Evolutionary conservation across 2,329 filamentous ascomycete species (phyloP).

Genomic region (Endocalyx cinctus): DNA sequence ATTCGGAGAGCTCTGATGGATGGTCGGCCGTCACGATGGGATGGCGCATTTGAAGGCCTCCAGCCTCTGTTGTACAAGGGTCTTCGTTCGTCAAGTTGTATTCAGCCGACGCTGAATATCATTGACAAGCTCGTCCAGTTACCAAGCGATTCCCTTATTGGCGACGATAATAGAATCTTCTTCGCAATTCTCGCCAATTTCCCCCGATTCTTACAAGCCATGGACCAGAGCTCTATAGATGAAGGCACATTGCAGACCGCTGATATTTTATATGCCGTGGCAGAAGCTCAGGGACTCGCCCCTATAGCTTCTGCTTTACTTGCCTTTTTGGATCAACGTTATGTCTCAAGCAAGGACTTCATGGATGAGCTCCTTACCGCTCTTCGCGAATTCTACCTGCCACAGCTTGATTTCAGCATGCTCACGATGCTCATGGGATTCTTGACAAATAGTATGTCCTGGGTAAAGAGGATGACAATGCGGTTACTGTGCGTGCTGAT

Average conservation of each 20-base stretch:
- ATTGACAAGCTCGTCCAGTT: slow-evolving; percentile 75
- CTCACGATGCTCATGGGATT: slow-evolving; percentile 88
- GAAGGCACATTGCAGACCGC: slow-evolving; percentile 58
- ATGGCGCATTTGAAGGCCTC: slow-evolving; percentile 81
- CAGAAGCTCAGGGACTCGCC: slow-evolving; percentile 65
- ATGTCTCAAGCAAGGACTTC: slow-evolving; percentile 69
- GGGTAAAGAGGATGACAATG: slow-evolving; percentile 93
- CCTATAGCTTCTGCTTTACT: slow-evolving; percentile 65
- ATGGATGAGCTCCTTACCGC: slow-evolving; percentile 68
- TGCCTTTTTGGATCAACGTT: slow-evolving; percentile 63
- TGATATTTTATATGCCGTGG: slow-evolving; percentile 64
- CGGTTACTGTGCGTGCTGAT: slow-evolving; percentile 80
- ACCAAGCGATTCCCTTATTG: slow-evolving; percentile 75
- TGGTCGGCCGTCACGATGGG: slow-evolving; percentile 80
- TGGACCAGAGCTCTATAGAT: slow-evolving; percentile 61
- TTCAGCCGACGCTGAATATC: slow-evolving; percentile 71
- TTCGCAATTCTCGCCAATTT: slow-evolving; percentile 90
- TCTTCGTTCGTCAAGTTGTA: slow-evolving; percentile 76
- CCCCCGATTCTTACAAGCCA: slow-evolving; percentile 74
- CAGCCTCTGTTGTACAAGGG: slow-evolving; percentile 88
- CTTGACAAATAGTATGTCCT: slow-evolving; percentile 80
- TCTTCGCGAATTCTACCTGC: slow-evolving; percentile 74
- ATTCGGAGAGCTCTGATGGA: slow-evolving; percentile 70
- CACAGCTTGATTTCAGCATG: slow-evolving; percentile 75
- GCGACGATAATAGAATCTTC: slow-evolving; percentile 75